Conservation (phyloP, 108 stramenopile genomes). For the Fragilaria crotonensis region DNA sequence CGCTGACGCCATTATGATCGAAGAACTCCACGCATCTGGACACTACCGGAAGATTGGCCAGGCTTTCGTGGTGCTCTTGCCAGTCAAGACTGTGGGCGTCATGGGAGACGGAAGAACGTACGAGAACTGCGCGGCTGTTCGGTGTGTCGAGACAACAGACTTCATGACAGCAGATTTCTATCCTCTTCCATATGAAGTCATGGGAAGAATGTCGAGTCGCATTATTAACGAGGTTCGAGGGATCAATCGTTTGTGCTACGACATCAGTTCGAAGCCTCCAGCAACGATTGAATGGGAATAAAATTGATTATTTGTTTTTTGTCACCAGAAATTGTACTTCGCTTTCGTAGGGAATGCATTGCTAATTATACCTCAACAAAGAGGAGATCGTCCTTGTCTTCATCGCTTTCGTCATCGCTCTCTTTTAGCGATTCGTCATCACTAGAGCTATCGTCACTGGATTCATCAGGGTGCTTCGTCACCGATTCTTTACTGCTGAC, state of each 20-base stretch:
- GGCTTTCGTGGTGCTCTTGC: slow-evolving; percentile 95
- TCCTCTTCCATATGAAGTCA: slow-evolving; percentile 92
- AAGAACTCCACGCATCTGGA: slow-evolving; percentile 82
- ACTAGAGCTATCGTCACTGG: too few species aligned
- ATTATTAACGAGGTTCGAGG: slow-evolving; percentile 97
- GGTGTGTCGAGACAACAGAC: slow-evolving; percentile 96
- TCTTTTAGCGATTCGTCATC: too few species aligned
- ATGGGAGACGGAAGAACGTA: slow-evolving; percentile 98
- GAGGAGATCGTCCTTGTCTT: too few species aligned
- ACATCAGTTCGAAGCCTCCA: slow-evolving; percentile 98
- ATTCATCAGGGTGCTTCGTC: too few species aligned
- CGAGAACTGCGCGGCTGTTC: slow-evolving; percentile 85
- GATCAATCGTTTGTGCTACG: slow-evolving; percentile 96
- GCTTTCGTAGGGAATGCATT: too few species aligned
- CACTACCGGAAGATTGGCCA: slow-evolving; percentile 96
- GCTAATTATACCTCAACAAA: too few species aligned
- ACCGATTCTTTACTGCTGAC: too few species aligned
- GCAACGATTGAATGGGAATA: slow-evolving; percentile 99
- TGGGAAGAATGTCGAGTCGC: slow-evolving; percentile 90
- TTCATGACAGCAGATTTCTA: slow-evolving; percentile 99
- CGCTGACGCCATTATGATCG: slow-evolving; percentile 95
- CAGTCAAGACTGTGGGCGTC: slow-evolving; percentile 94
- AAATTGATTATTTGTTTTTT: too few species aligned
- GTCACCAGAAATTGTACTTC: too few species aligned
- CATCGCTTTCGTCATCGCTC: too few species aligned